Evolutionary conservation across 2,329 filamentous ascomycete species (phyloP), one percentile per base, ranked within the genome.

Genomic region (Neonectria hederae): DNA sequence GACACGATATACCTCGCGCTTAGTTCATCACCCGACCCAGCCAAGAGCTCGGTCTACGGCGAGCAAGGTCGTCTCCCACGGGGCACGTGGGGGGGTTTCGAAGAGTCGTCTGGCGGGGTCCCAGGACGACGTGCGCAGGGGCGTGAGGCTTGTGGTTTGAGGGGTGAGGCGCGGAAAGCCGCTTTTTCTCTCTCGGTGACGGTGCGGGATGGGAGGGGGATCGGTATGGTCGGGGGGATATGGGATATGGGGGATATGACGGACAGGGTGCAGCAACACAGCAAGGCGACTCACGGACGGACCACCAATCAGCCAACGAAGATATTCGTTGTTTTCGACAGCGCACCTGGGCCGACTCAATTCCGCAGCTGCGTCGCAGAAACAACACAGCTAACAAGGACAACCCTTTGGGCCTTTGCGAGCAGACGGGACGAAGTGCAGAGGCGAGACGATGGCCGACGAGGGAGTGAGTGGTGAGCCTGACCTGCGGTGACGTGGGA

Each of bases 41-140:
- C 54, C 59, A 65, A 59, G 40, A 61, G 42, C 5, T 28, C 45
- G 42, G 17, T 28, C 52, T 52, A 30, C 53, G 26, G 40, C 69
- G 54, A 61, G 62, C 67, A 52, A 73, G 58, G 55, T 62, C 66
- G 63, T 68, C 69, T 73, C 67, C 46, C 58, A 51, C 17, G 54
- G 69, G 62, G 70, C 70, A 73, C 71, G 71, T 73, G 71, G 71
- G 70, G 63, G 63, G 59, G 69, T 65, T 63, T 62, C 58, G 54
- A 49, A 38, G 59, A 62, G 54, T 63, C 48, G 45, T 59, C 54
- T 54, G 24, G 59, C 62, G 59, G 48, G 62, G 59, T 61, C 56
- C 48, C 54, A 56, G 38, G 46, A 35, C 38, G 43, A 57, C 54
- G 69, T 43, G 49, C 17, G 57, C 57, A 59, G 56, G 62, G 67